These are phyloP conservation scores for Amanita molliuscula DNA, from an alignment of 768 basidiomycete species.

Conservation along the genomic window DNA sequence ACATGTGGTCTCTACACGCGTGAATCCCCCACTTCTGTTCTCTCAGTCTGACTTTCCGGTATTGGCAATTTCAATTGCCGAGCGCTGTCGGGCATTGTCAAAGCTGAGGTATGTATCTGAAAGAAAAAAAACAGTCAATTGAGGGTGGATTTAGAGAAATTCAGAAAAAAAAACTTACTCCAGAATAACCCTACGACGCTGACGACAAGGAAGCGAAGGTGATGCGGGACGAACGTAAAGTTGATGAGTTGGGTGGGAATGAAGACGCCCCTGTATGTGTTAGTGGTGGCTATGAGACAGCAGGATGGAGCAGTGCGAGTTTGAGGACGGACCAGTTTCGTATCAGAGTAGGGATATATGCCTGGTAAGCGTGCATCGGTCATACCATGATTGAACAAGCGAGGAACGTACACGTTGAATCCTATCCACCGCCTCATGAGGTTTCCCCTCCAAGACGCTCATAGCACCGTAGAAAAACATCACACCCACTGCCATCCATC, in stretches of 20 bases:
- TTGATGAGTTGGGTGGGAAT: constrained; percentile 73
- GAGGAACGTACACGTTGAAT: constrained; percentile 27
- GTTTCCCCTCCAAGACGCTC: constrained; percentile 73
- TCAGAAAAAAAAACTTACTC: constrained; percentile 46
- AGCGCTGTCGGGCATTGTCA: background rate
- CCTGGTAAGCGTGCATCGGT: constrained; percentile 22
- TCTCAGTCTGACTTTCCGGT: no score
- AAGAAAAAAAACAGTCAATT: no score
- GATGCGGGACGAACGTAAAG: constrained; percentile 67
- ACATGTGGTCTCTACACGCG: no score
- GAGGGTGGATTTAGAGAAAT: background rate
- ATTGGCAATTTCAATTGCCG: no score
- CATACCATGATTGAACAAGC: background rate
- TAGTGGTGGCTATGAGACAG: no score
- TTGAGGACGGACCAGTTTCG: constrained; percentile 68
- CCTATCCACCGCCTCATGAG: constrained; percentile 35
- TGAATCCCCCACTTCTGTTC: no score
- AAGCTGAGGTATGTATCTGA: constrained; percentile 1
- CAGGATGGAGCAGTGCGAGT: constrained; percentile 45
- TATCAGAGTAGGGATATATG: constrained; percentile 62
- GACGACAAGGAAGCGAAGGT: constrained; percentile 65
- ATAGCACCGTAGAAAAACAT: constrained; percentile 59
- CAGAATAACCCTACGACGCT: constrained; percentile 74
- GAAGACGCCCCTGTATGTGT: constrained; percentile 23
- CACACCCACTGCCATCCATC: constrained; percentile 26